A percentile compares a stretch with the other conserved stretches of the same genome.
These are phyloP conservation scores for Penicillium sp. DNA, from an alignment of 2,329 filamentous ascomycete genomes.

Conservation along the genomic window DNA sequence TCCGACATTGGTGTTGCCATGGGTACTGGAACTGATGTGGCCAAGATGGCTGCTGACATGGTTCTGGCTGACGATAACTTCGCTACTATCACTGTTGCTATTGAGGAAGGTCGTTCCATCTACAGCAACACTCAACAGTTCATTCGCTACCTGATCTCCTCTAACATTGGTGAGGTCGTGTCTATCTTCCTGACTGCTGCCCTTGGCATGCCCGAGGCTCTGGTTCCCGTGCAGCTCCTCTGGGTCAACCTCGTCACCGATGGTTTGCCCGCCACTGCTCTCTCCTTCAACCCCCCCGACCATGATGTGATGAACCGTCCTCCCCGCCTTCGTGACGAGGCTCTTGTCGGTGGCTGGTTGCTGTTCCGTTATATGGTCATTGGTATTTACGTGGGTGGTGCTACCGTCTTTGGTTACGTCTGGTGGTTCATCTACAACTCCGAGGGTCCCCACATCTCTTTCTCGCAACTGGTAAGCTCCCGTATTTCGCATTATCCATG, in stretches of 20 bases:
- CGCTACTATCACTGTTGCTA: conserved; percentile 91
- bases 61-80: conserved; percentile 98
- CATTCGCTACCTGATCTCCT: conserved; percentile 98
- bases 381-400: conserved; percentile 89
- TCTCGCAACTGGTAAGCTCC: conserved; percentile 71
- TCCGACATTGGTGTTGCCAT: conserved; percentile 98
- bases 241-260: conserved; percentile 99
- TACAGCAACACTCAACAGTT: conserved; percentile 99
- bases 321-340: conserved; percentile 88
- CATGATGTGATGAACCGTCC: conserved; percentile 95
- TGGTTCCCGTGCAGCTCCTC: conserved; percentile 94
- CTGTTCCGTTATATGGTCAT: conserved; percentile 98
- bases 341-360: conserved; percentile 90
- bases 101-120: conserved; percentile 96
- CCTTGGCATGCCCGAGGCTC: conserved; percentile 93
- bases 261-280: conserved; percentile 89
- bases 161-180: conserved; percentile 98
- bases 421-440: conserved; percentile 99
- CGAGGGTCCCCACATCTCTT: conserved; percentile 85
- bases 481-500: not conserved
- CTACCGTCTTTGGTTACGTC: conserved; percentile 95
- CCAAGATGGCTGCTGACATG: conserved; percentile 97
- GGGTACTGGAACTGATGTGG: conserved; percentile 96
- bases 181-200: conserved; percentile 98
- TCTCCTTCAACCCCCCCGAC: conserved; percentile 98